These are phyloP conservation scores for Nidula niveotomentosa DNA, from an alignment of 1,284 basidiomycete species.

Conservation along the genomic window DNA sequence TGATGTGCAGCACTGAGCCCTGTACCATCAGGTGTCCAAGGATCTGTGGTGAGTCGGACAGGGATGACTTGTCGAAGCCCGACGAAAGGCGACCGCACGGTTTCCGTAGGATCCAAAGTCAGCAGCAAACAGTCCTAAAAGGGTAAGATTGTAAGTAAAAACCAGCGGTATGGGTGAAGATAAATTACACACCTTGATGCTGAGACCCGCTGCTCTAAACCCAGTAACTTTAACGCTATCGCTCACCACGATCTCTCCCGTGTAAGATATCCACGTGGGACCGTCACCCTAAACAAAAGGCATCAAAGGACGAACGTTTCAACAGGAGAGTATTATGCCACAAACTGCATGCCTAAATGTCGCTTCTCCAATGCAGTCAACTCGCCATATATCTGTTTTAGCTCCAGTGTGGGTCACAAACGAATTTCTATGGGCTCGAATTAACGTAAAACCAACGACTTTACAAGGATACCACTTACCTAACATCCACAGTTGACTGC, in stretches of 20 bases:
- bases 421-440: conserved; percentile 26
- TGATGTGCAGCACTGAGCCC: conserved; percentile 24
- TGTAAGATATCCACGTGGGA: conserved; percentile 56
- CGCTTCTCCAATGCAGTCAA: conserved; percentile 63
- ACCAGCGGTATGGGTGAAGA: no score
- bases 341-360: conserved; percentile 56
- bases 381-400: conserved; percentile 71
- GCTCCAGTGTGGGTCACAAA: conserved; percentile 31
- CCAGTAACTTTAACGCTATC: conserved; percentile 49
- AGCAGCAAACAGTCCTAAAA: conserved; percentile 63
- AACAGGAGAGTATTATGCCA: conserved; percentile 5
- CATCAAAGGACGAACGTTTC: background rate
- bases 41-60: conserved; percentile 66
- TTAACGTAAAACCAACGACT: no score
- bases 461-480: conserved; percentile 34
- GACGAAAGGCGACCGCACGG: conserved; percentile 50
- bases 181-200: conserved; percentile 48
- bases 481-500: conserved; percentile 65
- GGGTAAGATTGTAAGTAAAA: background rate
- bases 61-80: conserved; percentile 61
- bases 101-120: conserved; percentile 56
- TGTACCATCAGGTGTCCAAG: conserved; percentile 45
- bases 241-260: conserved; percentile 56
- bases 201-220: conserved; percentile 65
- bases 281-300: conserved; percentile 51